Conservation (phyloP, 495 filamentous ascomycete species). For the Xylaria longipes region DNA sequence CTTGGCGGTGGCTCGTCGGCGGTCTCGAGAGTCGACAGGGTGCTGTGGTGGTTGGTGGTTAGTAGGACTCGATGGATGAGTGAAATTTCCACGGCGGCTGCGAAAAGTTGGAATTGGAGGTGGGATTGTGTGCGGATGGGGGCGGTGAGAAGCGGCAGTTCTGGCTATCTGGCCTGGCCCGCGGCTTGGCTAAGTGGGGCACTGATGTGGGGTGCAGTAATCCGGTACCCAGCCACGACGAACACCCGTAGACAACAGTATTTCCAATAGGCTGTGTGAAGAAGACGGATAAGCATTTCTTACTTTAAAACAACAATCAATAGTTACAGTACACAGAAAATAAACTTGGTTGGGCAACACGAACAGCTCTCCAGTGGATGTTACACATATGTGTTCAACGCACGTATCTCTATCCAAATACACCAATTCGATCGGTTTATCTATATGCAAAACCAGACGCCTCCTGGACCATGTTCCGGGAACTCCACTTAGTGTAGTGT, state of each 20-base stretch:
- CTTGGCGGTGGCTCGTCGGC: conserved; percentile 54
- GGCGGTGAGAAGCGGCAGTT: conserved; percentile 50
- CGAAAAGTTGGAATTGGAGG: conserved; percentile 32
- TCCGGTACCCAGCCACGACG: too few species aligned
- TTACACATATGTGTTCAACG: background rate
- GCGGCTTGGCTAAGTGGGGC: background rate
- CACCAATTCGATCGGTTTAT: conserved; percentile 7
- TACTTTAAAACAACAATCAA: background rate
- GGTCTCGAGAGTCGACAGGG: conserved; percentile 36
- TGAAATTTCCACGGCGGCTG: conserved; percentile 22
- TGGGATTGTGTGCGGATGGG: conserved; percentile 42
- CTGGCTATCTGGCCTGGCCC: conserved; percentile 13
- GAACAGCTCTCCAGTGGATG: background rate
- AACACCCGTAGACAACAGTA: too few species aligned
- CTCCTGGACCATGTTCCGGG: background rate
- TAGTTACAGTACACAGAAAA: background rate
- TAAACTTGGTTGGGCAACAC: background rate
- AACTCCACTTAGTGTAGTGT: conserved; percentile 11
- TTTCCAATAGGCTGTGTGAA: too few species aligned
- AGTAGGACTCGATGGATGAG: conserved; percentile 32
- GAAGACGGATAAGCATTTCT: too few species aligned
- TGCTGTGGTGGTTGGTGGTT: conserved; percentile 45
- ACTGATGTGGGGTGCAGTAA: too few species aligned
- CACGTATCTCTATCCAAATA: conserved; percentile 8
- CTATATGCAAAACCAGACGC: conserved; percentile 24